phyloP scores from a whole-genome alignment of 2,329 filamentous ascomycete genomes.

The Teratosphaeria zuluensis region DNA sequence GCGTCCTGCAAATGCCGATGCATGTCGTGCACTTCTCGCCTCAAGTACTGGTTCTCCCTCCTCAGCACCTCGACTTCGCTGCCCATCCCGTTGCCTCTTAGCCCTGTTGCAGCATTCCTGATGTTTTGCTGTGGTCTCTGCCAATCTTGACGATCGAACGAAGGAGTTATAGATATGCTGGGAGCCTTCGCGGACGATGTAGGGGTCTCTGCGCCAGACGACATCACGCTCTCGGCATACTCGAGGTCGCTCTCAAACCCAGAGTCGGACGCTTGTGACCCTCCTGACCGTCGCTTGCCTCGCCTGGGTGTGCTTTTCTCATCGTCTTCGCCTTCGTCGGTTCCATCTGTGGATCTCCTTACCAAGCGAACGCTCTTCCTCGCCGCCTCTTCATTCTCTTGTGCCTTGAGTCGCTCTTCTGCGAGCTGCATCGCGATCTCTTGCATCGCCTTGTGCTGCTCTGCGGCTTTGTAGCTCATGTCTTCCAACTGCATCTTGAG shows the following conservation, averaged over 20 bases:
- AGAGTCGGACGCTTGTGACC: conserved; percentile 41
- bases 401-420: conserved; percentile 33
- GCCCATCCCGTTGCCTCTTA: conserved; percentile 14
- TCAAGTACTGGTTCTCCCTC: conserved; percentile 46
- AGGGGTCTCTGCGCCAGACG: conserved; percentile 31
- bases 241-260: conserved; percentile 52
- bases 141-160: conserved; percentile 4
- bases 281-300: conserved; percentile 20
- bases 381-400: conserved; percentile 22
- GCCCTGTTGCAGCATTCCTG: background rate
- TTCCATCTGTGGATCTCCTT: conserved; percentile 9
- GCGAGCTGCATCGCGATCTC: conserved; percentile 41
- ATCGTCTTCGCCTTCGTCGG: conserved; percentile 5
- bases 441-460: conserved; percentile 48
- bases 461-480: conserved; percentile 45
- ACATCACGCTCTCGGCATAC: conserved; percentile 35
- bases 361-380: conserved; percentile 14
- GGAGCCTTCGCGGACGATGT: conserved; percentile 23
- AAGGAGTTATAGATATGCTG: conserved; percentile 2
- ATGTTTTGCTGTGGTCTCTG: background rate
- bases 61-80: conserved; percentile 39
- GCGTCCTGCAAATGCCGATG: conserved; percentile 48
- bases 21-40: conserved; percentile 43
- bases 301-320: conserved; percentile 13
- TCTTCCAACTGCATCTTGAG: conserved; percentile 53